Evolutionary conservation across 495 filamentous ascomycete species (phyloP).

Genomic region (Ascodesmis nigricans): DNA sequence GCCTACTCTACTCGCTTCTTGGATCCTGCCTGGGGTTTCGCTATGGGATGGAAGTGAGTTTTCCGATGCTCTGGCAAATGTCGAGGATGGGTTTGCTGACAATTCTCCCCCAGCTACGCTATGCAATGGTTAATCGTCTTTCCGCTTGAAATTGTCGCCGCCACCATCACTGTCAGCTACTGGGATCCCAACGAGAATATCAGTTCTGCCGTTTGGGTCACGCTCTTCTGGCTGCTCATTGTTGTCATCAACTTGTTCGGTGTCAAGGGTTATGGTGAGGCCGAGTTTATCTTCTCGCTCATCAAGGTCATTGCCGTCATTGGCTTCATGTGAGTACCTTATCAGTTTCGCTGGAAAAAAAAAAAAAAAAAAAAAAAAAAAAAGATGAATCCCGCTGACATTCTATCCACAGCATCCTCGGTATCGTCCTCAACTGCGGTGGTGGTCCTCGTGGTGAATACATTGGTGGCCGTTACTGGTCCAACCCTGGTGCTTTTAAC

Average conservation of each 20-base stretch:
- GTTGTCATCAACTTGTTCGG: constrained; percentile 68
- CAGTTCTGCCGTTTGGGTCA: constrained; percentile 61
- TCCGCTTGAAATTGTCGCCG: constrained; percentile 77
- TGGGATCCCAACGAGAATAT: constrained; percentile 39
- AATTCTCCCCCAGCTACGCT: constrained; percentile 38
- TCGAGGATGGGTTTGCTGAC: background rate
- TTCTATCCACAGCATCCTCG: constrained; percentile 40
- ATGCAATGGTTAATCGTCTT: constrained; percentile 81
- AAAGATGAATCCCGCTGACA: too few species aligned
- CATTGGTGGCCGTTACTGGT: constrained; percentile 69
- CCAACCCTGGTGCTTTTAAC: constrained; percentile 68
- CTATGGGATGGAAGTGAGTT: constrained; percentile 84
- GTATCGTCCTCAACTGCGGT: constrained; percentile 56
- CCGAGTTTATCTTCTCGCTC: constrained; percentile 69
- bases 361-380: too few species aligned
- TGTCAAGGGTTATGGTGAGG: constrained; percentile 74
- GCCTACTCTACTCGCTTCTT: constrained; percentile 81
- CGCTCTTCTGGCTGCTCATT: constrained; percentile 54
- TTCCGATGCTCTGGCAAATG: constrained; percentile 9
- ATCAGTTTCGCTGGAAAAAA: too few species aligned
- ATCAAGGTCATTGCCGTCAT: constrained; percentile 74
- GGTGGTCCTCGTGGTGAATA: constrained; percentile 55
- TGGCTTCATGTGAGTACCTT: constrained; percentile 59
- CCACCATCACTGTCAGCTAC: constrained; percentile 68
- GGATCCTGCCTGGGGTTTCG: constrained; percentile 91